Evolutionary conservation across 2,329 filamentous ascomycete species (phyloP).

Genomic region (Trichophyton mentagrophytes): DNA sequence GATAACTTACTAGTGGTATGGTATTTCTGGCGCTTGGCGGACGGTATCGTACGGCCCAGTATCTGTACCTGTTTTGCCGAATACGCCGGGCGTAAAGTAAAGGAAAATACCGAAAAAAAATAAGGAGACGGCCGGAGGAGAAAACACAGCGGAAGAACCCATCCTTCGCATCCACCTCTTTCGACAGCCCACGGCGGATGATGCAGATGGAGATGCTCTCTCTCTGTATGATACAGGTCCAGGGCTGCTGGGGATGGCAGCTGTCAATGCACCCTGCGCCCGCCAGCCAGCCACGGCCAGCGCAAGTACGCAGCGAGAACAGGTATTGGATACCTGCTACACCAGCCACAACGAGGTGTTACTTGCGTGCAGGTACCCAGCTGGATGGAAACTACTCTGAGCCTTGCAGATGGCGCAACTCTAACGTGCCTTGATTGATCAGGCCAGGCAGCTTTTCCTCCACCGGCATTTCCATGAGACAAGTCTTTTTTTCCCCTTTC

Average conservation of each 20-base stretch:
- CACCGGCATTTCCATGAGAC: background rate
- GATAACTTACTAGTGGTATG: background rate
- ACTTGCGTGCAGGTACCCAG: background rate
- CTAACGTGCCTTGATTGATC: slow-evolving; percentile 1
- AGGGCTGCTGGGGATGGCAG: too few relatives aligned
- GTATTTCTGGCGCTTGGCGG: background rate
- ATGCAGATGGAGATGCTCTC: background rate
- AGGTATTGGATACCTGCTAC: background rate
- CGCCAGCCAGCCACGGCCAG: background rate
- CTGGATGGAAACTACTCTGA: slow-evolving; percentile 1
- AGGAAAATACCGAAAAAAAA: background rate
- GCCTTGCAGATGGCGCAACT: background rate
- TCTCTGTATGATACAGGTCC: too few relatives aligned
- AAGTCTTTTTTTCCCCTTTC: too few relatives aligned
- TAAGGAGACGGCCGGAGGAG: background rate
- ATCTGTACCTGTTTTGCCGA: background rate
- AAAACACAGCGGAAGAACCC: background rate
- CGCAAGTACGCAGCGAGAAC: background rate
- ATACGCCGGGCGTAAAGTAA: background rate
- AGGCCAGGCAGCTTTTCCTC: background rate
- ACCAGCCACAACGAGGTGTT: background rate
- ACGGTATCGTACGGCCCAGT: background rate
- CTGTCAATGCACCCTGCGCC: background rate
- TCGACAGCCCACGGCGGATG: background rate
- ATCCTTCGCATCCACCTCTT: background rate